Evolutionary conservation across 1,139 yeast species (phyloP).

Genomic region (Candida frijolesensis): DNA sequence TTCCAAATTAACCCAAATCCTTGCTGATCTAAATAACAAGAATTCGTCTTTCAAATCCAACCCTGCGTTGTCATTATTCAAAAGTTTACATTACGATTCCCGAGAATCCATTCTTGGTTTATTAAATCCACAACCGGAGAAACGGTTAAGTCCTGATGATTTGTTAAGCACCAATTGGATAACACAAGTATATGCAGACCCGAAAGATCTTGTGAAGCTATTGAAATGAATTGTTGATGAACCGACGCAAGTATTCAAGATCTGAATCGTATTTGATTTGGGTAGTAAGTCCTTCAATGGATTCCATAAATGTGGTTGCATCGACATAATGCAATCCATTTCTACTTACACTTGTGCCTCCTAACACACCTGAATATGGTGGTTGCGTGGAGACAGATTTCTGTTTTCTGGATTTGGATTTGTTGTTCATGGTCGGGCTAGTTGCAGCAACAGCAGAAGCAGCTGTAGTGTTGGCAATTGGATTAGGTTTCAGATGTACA

Average conservation of each 20-base stretch:
- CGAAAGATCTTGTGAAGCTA: conserved; percentile 35
- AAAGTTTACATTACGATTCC: conserved; percentile 42
- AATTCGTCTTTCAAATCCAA: conserved; percentile 20
- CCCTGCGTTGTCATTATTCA: conserved; percentile 38
- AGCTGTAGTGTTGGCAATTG: not conserved
- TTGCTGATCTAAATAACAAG: conserved; percentile 28
- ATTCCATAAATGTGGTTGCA: not conserved
- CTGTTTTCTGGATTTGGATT: not conserved
- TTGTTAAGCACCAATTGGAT: conserved; percentile 42
- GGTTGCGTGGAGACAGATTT: conserved; percentile 1
- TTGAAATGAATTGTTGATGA: conserved; percentile 8
- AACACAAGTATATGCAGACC: conserved; percentile 45
- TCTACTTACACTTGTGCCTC: not conserved
- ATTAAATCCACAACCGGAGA: conserved; percentile 33
- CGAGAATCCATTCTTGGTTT: conserved; percentile 34
- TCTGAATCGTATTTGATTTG: not conserved
- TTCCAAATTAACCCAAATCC: conserved; percentile 19
- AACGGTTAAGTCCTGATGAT: conserved; percentile 27
- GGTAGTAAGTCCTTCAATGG: not conserved
- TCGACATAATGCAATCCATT: not conserved
- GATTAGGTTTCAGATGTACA: not conserved
- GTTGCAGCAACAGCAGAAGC: not conserved
- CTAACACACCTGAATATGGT: not conserved
- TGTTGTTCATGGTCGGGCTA: not conserved
- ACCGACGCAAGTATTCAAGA: not conserved